Percentiles rank a stretch among this genome's conserved stretches.
These are phyloP conservation scores for Bocquillonia castaneifolia DNA, from an alignment of 441 rosid species.

Conservation along the genomic window DNA sequence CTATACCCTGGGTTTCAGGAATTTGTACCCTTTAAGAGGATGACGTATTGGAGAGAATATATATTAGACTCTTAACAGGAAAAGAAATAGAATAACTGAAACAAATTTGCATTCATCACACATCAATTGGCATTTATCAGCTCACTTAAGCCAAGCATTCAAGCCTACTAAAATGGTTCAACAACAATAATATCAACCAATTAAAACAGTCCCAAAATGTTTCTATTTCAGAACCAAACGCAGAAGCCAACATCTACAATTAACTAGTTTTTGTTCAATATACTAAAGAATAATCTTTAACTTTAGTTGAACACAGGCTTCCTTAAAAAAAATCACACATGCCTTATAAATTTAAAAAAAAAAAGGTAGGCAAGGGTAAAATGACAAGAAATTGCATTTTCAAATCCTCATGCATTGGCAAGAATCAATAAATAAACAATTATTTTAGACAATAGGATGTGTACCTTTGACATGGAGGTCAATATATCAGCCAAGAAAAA, in stretches of 20 bases:
- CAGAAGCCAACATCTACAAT: not conserved
- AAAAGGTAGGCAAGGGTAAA: not conserved
- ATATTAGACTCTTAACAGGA: not conserved
- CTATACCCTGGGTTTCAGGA: no score
- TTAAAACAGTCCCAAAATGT: not conserved
- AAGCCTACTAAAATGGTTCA: not conserved
- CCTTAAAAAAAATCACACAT: not conserved
- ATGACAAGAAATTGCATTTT: not conserved
- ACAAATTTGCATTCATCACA: not conserved
- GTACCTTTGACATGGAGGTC: conserved; percentile 97
- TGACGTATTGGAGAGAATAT: not conserved
- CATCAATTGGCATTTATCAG: no score
- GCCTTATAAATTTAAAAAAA: not conserved
- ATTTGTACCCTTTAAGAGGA: no score
- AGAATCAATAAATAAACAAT: not conserved
- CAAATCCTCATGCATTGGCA: not conserved
- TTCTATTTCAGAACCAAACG: not conserved
- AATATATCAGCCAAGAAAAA: conserved; percentile 91
- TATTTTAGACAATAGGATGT: not conserved
- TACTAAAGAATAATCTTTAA: not conserved
- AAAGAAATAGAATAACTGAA: not conserved
- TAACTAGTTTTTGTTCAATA: not conserved
- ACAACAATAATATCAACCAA: not conserved
- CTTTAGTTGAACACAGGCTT: not conserved
- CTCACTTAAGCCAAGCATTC: not conserved